Conservation (phyloP, 2,329 filamentous ascomycete genomes). For the Aspergillus ustus region DNA sequence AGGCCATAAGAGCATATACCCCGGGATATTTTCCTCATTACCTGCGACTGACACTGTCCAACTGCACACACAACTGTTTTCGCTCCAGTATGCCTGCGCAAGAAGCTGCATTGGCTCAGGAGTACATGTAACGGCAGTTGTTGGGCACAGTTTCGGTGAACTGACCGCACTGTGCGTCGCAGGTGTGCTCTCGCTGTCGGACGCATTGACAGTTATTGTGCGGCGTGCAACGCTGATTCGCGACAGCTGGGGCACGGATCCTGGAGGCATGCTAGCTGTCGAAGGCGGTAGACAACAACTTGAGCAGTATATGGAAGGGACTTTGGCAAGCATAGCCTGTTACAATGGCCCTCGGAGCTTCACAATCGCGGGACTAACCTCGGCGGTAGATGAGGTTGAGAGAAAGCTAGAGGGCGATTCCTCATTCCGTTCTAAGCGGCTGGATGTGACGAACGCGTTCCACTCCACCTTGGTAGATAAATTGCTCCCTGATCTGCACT, state of each 20-base stretch:
- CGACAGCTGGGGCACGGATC: constrained; percentile 37
- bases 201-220: constrained; percentile 36
- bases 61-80: constrained; percentile 45
- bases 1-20: constrained; percentile 31
- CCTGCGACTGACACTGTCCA: constrained; percentile 20
- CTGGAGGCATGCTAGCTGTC: constrained; percentile 40
- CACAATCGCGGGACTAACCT: constrained; percentile 28
- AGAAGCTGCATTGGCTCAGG: constrained; percentile 45
- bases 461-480: constrained; percentile 50
- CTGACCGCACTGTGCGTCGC: constrained; percentile 41
- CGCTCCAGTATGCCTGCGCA: constrained; percentile 45
- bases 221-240: constrained; percentile 38
- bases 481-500: constrained; percentile 34
- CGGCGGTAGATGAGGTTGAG: constrained; percentile 18
- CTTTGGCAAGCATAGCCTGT: constrained; percentile 30
- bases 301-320: not conserved
- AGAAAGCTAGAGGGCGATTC: constrained; percentile 15
- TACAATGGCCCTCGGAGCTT: constrained; percentile 30
- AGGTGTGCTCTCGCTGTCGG: constrained; percentile 33
- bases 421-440: constrained; percentile 38
- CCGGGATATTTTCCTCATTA: constrained; percentile 31
- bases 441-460: constrained; percentile 55
- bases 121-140: constrained; percentile 34
- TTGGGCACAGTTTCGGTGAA: constrained; percentile 47
- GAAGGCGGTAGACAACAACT: constrained; percentile 32